phyloP scores from a whole-genome alignment of 2,329 filamentous ascomycete genomes.

The Sarocladium oryzae region DNA sequence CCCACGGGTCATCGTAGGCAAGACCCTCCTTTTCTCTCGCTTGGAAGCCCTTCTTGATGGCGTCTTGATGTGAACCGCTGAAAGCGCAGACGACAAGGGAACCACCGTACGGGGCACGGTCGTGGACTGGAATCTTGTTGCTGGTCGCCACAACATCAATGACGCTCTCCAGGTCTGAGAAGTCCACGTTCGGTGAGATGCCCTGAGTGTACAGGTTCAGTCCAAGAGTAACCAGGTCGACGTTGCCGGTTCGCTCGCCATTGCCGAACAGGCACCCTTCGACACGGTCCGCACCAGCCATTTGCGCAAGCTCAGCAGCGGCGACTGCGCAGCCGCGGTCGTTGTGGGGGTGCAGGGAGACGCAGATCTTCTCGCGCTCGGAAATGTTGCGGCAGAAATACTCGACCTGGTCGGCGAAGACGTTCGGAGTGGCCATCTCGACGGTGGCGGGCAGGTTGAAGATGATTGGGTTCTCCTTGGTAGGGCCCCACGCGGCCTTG shows the following conservation, averaged over 20 bases:
- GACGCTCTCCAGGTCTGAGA: conserved; percentile 78
- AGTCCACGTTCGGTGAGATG: conserved; percentile 77
- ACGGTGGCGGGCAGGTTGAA: conserved; percentile 97
- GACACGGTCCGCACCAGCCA: conserved; percentile 91
- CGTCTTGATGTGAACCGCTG: conserved; percentile 88
- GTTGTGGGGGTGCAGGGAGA: conserved; percentile 91
- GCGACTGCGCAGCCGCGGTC: conserved; percentile 87
- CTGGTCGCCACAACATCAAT: conserved; percentile 87
- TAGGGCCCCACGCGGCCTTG: conserved; percentile 87
- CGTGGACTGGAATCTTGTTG: conserved; percentile 92
- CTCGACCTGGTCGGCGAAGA: conserved; percentile 94
- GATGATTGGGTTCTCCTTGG: conserved; percentile 74
- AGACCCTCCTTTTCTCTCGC: conserved; percentile 55
- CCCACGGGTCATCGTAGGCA: conserved; percentile 67
- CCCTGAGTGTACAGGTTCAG: conserved; percentile 96
- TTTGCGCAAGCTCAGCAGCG: conserved; percentile 86
- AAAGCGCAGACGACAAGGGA: conserved; percentile 90
- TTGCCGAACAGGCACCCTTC: conserved; percentile 80
- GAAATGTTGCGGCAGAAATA: conserved; percentile 85
- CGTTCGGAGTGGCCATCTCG: conserved; percentile 88
- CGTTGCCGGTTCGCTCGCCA: conserved; percentile 91
- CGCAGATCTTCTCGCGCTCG: conserved; percentile 78
- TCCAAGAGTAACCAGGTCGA: conserved; percentile 86
- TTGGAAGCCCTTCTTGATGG: conserved; percentile 88
- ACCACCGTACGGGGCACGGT: conserved; percentile 83